Evolutionary conservation across 2,329 filamentous ascomycete genomes (phyloP).

Genomic region (Fusarium oligoseptatum): DNA sequence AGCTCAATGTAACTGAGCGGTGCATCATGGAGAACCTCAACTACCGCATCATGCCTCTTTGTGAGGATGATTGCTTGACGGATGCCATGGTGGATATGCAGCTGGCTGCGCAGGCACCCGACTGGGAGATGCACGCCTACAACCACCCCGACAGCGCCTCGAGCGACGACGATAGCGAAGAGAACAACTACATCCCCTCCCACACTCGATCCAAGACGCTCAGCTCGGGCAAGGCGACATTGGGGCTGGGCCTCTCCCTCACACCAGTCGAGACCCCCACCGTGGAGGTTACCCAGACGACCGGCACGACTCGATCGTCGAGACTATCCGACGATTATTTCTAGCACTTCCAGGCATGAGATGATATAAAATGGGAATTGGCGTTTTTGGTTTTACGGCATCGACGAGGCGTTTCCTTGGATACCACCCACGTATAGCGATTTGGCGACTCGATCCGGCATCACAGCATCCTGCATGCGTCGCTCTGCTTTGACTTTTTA

Average conservation of each 20-base stretch:
- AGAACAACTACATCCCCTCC: slow-evolving; percentile 46
- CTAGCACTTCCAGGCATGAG: slow-evolving; percentile 39
- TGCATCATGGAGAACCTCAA: slow-evolving; percentile 74
- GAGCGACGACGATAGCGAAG: slow-evolving; percentile 47
- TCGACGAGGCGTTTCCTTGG: slow-evolving; percentile 38
- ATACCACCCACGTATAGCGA: slow-evolving; percentile 41
- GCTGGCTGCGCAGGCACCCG: slow-evolving; percentile 61
- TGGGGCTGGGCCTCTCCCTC: slow-evolving; percentile 44
- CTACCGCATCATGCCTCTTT: slow-evolving; percentile 73
- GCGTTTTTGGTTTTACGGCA: slow-evolving; percentile 38
- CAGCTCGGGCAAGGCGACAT: slow-evolving; percentile 36
- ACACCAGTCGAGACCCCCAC: slow-evolving; percentile 46
- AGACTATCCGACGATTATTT: slow-evolving; percentile 43
- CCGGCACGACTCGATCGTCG: slow-evolving; percentile 40
- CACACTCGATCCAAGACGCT: slow-evolving; percentile 55
- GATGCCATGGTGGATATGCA: slow-evolving; percentile 75
- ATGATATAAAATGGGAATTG: slow-evolving; percentile 26
- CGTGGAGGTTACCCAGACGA: slow-evolving; percentile 21
- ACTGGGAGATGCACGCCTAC: slow-evolving; percentile 45
- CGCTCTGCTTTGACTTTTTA: slow-evolving; percentile 21
- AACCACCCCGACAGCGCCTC: slow-evolving; percentile 49
- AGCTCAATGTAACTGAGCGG: slow-evolving; percentile 74
- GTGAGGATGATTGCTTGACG: slow-evolving; percentile 66
- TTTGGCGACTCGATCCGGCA: slow-evolving; percentile 40
- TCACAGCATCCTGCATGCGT: slow-evolving; percentile 30